Conservation (phyloP, 148 eudicot species). For the Selenicereus undatus region DNA sequence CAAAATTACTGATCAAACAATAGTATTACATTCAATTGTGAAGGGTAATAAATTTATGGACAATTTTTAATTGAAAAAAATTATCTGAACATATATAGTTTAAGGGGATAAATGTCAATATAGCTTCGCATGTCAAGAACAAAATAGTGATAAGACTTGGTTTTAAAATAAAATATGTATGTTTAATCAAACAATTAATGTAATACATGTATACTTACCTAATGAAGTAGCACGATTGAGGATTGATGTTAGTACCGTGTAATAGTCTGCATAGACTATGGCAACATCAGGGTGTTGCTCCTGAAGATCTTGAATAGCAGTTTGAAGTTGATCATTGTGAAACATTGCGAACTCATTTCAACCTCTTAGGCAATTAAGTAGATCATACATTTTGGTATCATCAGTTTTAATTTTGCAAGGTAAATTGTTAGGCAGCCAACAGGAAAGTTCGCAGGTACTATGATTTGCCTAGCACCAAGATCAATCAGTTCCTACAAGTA, state of each 20-base stretch:
- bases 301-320: constrained; percentile 24
- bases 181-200: background rate
- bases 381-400: constrained; percentile 28
- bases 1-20: no score
- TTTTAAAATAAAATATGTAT: no score
- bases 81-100: no score
- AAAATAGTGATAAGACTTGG: no score
- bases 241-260: constrained; percentile 27
- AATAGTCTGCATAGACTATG: constrained; percentile 40
- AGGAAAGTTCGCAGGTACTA: constrained; percentile 39
- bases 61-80: no score
- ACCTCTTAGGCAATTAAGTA: constrained; percentile 30
- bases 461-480: constrained; percentile 30
- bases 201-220: background rate
- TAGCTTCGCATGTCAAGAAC: no score
- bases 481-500: constrained; percentile 24
- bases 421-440: constrained; percentile 35
- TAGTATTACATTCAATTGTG: no score
- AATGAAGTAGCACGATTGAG: constrained; percentile 13
- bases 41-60: no score
- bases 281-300: constrained; percentile 23
- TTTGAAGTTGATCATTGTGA: constrained; percentile 30
- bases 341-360: constrained; percentile 26
- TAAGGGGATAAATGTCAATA: no score
- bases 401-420: constrained; percentile 12